phyloP scores from a whole-genome alignment of 2,329 filamentous ascomycete species.

The Alternaria brassicae region DNA sequence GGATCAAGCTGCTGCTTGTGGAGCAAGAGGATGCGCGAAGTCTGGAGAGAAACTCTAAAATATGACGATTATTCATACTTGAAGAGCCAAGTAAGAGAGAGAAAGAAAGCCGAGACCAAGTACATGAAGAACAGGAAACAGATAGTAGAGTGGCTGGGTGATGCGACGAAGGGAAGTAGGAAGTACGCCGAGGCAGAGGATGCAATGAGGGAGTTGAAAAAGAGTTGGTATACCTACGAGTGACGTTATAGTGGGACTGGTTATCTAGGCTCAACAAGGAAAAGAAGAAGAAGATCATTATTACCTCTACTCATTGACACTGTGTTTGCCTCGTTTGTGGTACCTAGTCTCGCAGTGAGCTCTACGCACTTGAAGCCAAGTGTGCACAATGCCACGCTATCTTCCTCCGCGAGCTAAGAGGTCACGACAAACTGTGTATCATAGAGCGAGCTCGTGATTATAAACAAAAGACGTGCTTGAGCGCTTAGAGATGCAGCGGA shows the following conservation, averaged over 20 bases:
- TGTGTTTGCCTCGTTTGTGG: background rate
- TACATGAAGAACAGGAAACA: conserved; percentile 57
- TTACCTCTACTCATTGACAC: background rate
- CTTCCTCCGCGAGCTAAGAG: too few relatives aligned
- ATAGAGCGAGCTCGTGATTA: too few relatives aligned
- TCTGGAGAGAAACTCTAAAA: conserved; percentile 72
- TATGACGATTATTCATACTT: conserved; percentile 72
- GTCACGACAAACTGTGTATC: too few relatives aligned
- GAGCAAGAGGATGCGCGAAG: conserved; percentile 76
- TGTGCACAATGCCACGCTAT: too few relatives aligned
- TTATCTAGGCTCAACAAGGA: background rate
- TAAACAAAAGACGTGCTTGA: too few relatives aligned
- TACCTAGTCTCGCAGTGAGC: background rate
- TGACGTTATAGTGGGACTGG: conserved; percentile 9
- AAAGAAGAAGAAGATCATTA: background rate
- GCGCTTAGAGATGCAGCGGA: too few relatives aligned
- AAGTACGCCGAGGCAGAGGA: conserved; percentile 37
- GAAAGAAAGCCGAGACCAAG: conserved; percentile 42
- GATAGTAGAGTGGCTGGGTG: conserved; percentile 32
- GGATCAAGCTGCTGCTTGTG: conserved; percentile 77
- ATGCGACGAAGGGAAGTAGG: conserved; percentile 30
- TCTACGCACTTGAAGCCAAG: background rate
- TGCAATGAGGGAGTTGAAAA: conserved; percentile 33
- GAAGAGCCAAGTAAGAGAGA: conserved; percentile 64
- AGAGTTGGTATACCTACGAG: conserved; percentile 44